Evolutionary conservation across 2,329 filamentous ascomycete genomes (phyloP).

Genomic region (Gliomastix tumulicola): DNA sequence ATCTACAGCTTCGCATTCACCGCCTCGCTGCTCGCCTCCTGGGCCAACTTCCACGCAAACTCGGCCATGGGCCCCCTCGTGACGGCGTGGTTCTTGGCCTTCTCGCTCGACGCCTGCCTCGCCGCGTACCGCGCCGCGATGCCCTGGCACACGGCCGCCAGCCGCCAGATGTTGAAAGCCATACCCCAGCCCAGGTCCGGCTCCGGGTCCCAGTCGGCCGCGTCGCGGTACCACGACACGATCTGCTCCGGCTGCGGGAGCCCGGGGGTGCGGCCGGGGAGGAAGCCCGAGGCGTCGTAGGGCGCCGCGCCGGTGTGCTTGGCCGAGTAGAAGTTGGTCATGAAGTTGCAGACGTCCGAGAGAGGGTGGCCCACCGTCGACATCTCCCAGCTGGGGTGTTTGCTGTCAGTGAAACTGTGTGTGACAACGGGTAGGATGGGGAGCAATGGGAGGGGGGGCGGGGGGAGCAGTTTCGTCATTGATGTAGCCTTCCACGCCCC

Average conservation of each 20-base stretch:
- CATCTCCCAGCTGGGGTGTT: conserved; percentile 83
- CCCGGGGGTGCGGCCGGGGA: conserved; percentile 57
- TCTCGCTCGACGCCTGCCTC: conserved; percentile 82
- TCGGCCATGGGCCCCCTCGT: conserved; percentile 67
- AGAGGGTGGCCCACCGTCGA: conserved; percentile 94
- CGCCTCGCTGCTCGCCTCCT: conserved; percentile 23
- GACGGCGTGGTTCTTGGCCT: conserved; percentile 65
- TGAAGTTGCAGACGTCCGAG: conserved; percentile 79
- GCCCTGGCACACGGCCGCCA: conserved; percentile 67
- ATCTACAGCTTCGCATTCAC: conserved; percentile 16
- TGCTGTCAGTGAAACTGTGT: background rate
- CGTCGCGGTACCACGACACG: conserved; percentile 29
- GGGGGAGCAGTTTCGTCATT: too few species aligned
- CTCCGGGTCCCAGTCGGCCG: conserved; percentile 64
- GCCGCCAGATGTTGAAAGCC: conserved; percentile 56
- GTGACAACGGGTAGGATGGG: too few species aligned
- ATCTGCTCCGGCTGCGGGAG: conserved; percentile 39
- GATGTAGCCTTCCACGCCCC: too few species aligned
- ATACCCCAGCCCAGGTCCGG: conserved; percentile 50
- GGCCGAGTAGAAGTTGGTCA: conserved; percentile 32
- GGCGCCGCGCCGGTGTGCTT: conserved; percentile 12
- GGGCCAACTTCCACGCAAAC: conserved; percentile 70
- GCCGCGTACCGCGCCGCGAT: conserved; percentile 83
- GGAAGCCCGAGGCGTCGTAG: conserved; percentile 42
- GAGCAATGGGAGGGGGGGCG: too few species aligned